A percentile compares a stretch with the other conserved stretches of the same genome.
Conservation (phyloP, 352 stramenopile species). For the Achlya hypogyna region DNA sequence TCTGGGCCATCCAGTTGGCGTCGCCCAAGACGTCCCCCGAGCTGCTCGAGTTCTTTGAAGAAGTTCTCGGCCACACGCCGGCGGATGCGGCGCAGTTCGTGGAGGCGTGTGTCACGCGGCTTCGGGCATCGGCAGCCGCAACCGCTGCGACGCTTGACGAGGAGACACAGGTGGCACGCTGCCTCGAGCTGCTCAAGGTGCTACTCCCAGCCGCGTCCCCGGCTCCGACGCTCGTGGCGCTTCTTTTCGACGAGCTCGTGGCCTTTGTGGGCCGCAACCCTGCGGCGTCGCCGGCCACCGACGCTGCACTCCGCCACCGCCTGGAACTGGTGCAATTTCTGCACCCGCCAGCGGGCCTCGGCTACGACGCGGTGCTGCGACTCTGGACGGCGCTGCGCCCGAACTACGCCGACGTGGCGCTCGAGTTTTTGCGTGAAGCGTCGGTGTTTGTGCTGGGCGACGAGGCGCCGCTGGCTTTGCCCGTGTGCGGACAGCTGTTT, state of each 20-base stretch:
- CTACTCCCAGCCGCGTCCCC: constrained; percentile 74
- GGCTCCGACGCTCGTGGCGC: constrained; percentile 54
- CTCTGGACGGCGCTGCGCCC: constrained; percentile 72
- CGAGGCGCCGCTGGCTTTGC: constrained; percentile 43
- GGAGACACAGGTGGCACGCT: not conserved
- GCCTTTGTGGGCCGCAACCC: constrained; percentile 56
- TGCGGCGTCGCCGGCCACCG: constrained; percentile 39
- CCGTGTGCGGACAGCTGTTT: constrained; percentile 77
- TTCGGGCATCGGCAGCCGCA: not conserved
- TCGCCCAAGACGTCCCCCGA: constrained; percentile 55
- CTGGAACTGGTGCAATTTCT: constrained; percentile 83
- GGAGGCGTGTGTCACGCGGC: constrained; percentile 1
- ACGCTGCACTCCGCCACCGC: constrained; percentile 74
- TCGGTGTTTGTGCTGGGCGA: constrained; percentile 33
- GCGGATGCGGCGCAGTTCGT: constrained; percentile 4
- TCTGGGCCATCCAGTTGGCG: constrained; percentile 82
- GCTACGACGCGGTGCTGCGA: constrained; percentile 58
- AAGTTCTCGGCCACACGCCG: not conserved
- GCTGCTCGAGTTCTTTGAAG: constrained; percentile 33
- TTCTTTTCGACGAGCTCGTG: constrained; percentile 79
- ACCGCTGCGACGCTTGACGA: not conserved
- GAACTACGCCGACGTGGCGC: constrained; percentile 70
- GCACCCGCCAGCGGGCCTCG: constrained; percentile 44
- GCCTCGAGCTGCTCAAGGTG: constrained; percentile 65
- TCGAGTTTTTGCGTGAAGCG: constrained; percentile 81